Percentiles rank a stretch among this genome's conserved stretches.
Evolutionary conservation across 2,329 filamentous ascomycete species (phyloP).

Genomic region (Aspergillus japonicus): DNA sequence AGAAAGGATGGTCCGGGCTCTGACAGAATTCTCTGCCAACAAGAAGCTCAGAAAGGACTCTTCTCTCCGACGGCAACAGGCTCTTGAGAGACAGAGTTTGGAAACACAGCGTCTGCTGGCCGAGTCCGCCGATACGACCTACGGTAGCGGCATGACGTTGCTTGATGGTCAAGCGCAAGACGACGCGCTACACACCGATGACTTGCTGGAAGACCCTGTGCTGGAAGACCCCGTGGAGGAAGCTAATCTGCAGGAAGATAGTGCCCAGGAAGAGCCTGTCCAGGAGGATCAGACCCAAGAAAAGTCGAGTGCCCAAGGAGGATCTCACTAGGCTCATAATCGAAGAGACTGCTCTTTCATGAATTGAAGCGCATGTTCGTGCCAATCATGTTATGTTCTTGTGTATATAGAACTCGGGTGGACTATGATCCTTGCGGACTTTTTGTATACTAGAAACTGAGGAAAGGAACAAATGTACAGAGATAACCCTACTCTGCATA

Average conservation of each 20-base stretch:
- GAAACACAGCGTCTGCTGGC: constrained; percentile 29
- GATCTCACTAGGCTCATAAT: background rate
- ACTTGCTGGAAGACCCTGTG: background rate
- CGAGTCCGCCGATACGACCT: constrained; percentile 18
- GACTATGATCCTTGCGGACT: background rate
- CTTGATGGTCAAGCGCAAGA: background rate
- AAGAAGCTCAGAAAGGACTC: constrained; percentile 41
- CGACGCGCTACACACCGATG: background rate
- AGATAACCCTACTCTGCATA: background rate
- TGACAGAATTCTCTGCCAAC: constrained; percentile 57
- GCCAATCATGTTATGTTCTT: background rate
- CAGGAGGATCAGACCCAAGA: background rate
- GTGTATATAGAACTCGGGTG: background rate
- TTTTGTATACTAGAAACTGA: background rate
- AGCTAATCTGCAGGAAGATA: background rate
- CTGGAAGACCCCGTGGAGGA: background rate
- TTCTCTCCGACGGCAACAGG: constrained; percentile 38
- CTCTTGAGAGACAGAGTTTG: constrained; percentile 36
- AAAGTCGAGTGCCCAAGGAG: background rate
- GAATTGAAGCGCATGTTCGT: background rate
- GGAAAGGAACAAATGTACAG: background rate
- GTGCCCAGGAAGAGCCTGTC: background rate
- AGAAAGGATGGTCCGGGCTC: constrained; percentile 65
- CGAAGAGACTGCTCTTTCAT: background rate
- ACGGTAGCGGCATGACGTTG: background rate